Evolutionary conservation across 2,329 filamentous ascomycete species (phyloP).

Genomic region (Penicillium brevicompactum): DNA sequence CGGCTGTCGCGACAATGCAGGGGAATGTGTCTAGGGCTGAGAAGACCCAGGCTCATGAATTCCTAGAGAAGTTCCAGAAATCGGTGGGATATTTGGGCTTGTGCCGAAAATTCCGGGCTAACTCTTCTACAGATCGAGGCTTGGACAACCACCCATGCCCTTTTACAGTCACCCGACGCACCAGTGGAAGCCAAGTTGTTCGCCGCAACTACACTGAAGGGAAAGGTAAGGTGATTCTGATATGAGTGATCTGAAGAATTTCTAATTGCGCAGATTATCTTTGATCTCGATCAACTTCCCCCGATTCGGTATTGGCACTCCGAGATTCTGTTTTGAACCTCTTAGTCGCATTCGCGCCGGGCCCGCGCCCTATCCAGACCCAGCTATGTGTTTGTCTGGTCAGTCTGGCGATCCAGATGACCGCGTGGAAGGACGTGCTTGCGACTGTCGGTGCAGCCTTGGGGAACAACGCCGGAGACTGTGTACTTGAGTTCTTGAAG

Average conservation of each 20-base stretch:
- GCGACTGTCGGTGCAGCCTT: constrained; percentile 77
- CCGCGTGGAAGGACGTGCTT: constrained; percentile 90
- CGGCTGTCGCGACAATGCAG: constrained; percentile 88
- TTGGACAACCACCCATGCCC: constrained; percentile 84
- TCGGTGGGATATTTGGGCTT: constrained; percentile 64
- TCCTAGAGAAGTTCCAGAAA: constrained; percentile 94
- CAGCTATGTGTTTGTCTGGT: constrained; percentile 95
- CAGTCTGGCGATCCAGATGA: constrained; percentile 94
- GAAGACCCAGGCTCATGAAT: constrained; percentile 90
- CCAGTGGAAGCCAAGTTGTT: constrained; percentile 89
- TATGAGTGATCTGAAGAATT: not conserved
- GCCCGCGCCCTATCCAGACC: constrained; percentile 80
- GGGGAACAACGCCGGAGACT: constrained; percentile 70
- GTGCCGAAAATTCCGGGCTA: constrained; percentile 17
- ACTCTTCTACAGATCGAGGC: constrained; percentile 70
- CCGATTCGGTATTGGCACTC: constrained; percentile 71
- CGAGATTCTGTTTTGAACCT: constrained; percentile 82
- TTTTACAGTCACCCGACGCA: constrained; percentile 75
- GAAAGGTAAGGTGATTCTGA: constrained; percentile 69
- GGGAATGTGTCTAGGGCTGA: constrained; percentile 76
- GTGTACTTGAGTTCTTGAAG: constrained; percentile 92
- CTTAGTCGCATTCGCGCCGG: constrained; percentile 77
- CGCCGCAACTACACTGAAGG: constrained; percentile 93
- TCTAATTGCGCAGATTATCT: constrained; percentile 73
- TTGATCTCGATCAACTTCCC: constrained; percentile 89